Evolutionary conservation across 192 early-diverging fungal genomes (phyloP).

Genomic region (Podila epicladia): DNA sequence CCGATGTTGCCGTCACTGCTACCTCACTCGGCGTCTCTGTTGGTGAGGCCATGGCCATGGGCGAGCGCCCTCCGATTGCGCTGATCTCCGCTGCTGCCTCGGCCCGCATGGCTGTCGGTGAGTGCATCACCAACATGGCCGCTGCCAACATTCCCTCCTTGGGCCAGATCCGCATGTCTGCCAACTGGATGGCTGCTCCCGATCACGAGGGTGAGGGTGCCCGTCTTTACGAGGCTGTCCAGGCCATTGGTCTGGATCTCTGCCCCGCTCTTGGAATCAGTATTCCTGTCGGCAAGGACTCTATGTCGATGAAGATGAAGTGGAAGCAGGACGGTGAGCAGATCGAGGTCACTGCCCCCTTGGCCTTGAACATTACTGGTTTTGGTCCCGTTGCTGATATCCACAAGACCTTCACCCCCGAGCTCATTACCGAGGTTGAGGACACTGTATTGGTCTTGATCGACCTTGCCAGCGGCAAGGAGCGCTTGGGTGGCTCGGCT

Average conservation of each 20-base stretch:
- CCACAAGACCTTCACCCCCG: slow-evolving; percentile 90
- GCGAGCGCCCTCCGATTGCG: slow-evolving; percentile 92
- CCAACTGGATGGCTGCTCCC: slow-evolving; percentile 99
- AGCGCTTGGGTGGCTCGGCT: slow-evolving; percentile 93
- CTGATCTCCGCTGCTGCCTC: slow-evolving; percentile 87
- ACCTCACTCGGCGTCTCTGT: slow-evolving; percentile 77
- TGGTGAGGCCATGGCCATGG: slow-evolving; percentile 99
- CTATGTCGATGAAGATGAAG: slow-evolving; percentile 99
- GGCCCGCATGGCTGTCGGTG: slow-evolving; percentile 97
- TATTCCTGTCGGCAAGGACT: slow-evolving; percentile 99
- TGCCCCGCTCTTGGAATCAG: slow-evolving; percentile 93
- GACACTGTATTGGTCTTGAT: slow-evolving; percentile 81
- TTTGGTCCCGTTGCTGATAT: slow-evolving; percentile 91
- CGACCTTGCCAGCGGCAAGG: slow-evolving; percentile 85
- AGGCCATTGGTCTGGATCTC: slow-evolving; percentile 92
- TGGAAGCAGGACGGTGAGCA: slow-evolving; percentile 69
- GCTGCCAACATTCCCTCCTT: slow-evolving; percentile 85
- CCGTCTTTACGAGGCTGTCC: slow-evolving; percentile 90
- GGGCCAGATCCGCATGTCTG: slow-evolving; percentile 83
- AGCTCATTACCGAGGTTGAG: slow-evolving; percentile 65
- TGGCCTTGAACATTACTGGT: slow-evolving; percentile 93
- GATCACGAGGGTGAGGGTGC: slow-evolving; percentile 92
- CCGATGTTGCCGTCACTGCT: slow-evolving; percentile 95
- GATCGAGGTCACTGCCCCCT: slow-evolving; percentile 84
- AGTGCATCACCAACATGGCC: slow-evolving; percentile 90